Conservation (phyloP, 129 eudicot genomes). For the Flaveria brownii region DNA sequence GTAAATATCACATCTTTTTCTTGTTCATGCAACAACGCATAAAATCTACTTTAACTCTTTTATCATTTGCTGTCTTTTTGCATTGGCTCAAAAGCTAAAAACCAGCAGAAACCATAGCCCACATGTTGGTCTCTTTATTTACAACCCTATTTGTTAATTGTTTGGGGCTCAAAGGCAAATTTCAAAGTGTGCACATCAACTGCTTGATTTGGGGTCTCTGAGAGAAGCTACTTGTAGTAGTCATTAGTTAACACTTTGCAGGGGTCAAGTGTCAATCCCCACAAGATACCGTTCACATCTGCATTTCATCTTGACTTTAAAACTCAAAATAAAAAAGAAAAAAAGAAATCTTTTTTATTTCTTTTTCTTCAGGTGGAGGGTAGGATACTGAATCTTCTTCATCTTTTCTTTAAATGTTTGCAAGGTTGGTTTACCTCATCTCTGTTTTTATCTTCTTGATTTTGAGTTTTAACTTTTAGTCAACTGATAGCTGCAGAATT, state of each 20-base stretch:
- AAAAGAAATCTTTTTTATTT: not conserved
- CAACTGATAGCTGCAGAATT: constrained; percentile 2
- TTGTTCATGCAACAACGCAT: constrained; percentile 46
- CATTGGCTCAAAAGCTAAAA: constrained; percentile 43
- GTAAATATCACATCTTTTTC: constrained; percentile 40
- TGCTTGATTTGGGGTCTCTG: constrained; percentile 45
- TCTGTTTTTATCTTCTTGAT: constrained; percentile 22
- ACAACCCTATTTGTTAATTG: constrained; percentile 28
- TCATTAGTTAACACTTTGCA: constrained; percentile 31
- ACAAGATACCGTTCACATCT: constrained; percentile 43
- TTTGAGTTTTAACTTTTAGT: constrained; percentile 31
- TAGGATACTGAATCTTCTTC: constrained; percentile 30
- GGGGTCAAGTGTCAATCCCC: constrained; percentile 35
- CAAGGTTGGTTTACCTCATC: constrained; percentile 29
- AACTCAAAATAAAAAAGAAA: not conserved
- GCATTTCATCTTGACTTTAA: constrained; percentile 7
- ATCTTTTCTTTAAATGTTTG: constrained; percentile 25
- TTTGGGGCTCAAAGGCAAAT: constrained; percentile 50
- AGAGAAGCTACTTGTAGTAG: constrained; percentile 46
- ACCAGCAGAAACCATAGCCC: constrained; percentile 38
- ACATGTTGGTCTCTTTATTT: constrained; percentile 35
- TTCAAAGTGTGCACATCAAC: constrained; percentile 43
- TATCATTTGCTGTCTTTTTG: constrained; percentile 29
- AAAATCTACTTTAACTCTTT: constrained; percentile 38
- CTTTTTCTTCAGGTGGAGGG: constrained; percentile 17